A percentile compares a stretch with the other conserved stretches of the same genome.
Conservation (phyloP, 208 protist genomes). For the Trypanosoma grayi region DNA sequence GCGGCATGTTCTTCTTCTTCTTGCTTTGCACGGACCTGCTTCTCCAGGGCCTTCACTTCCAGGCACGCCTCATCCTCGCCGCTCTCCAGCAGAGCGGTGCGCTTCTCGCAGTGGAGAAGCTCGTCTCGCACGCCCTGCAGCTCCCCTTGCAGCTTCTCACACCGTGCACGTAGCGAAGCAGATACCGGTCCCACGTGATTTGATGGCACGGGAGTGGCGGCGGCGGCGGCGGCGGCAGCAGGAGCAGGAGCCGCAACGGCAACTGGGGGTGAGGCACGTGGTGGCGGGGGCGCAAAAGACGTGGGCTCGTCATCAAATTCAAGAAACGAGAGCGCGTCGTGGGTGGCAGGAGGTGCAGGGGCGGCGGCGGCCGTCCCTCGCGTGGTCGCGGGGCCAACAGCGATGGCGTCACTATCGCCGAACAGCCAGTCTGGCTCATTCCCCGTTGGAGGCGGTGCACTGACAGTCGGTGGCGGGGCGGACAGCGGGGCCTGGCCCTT, state of each 20-base stretch:
- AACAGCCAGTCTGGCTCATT: conserved; percentile 26
- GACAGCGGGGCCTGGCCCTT: conserved; percentile 24
- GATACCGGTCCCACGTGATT: neutral
- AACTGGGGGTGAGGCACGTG: no score
- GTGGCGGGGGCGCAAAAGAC: neutral
- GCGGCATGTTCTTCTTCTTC: conserved; percentile 13
- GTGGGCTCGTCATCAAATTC: conserved; percentile 27
- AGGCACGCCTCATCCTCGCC: conserved; percentile 31
- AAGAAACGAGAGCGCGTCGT: conserved; percentile 35
- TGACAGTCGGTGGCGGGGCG: neutral
- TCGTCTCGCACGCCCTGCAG: conserved; percentile 11
- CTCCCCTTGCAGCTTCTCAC: conserved; percentile 21
- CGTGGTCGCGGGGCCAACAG: neutral
- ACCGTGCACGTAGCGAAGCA: neutral
- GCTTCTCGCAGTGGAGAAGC: neutral
- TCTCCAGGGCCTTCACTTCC: conserved; percentile 28
- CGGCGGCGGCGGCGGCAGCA: neutral
- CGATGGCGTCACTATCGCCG: neutral
- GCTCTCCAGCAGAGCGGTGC: conserved; percentile 23
- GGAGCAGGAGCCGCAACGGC: neutral
- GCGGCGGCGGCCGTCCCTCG: no score
- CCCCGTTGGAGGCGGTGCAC: neutral
- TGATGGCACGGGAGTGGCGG: neutral
- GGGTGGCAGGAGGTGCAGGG: neutral
- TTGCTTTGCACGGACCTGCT: conserved; percentile 14